Percentiles rank a stretch among this genome's conserved stretches.
Conservation (phyloP, 2,329 filamentous ascomycete species). For the Sporothrix brunneoviolacea region DNA sequence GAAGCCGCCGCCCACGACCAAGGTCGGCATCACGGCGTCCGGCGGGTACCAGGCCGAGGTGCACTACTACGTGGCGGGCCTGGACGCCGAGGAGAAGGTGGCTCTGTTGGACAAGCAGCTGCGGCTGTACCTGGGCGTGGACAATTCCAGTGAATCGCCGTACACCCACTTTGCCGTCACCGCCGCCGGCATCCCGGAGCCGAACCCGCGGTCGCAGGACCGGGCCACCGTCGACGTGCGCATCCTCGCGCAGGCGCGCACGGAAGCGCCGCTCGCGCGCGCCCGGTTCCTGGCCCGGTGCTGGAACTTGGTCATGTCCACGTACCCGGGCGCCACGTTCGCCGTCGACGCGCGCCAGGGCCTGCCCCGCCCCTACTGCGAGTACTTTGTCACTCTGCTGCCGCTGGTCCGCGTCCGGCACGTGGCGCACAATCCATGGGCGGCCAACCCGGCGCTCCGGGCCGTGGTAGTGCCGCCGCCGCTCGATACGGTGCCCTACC, state of each 20-base stretch:
- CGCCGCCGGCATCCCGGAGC: not conserved
- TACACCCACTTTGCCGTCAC: not conserved
- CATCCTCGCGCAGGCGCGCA: slow-evolving; percentile 34
- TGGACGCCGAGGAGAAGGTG: slow-evolving; percentile 42
- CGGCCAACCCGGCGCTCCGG: not conserved
- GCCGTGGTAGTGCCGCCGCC: slow-evolving; percentile 8
- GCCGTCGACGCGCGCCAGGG: slow-evolving; percentile 34
- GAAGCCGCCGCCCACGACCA: slow-evolving; percentile 44
- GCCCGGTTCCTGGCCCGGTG: slow-evolving; percentile 23
- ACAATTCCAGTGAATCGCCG: slow-evolving; percentile 26
- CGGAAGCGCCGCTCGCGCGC: slow-evolving; percentile 25
- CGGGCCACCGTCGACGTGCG: slow-evolving; percentile 39
- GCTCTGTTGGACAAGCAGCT: slow-evolving; percentile 42
- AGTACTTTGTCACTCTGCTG: slow-evolving; percentile 34
- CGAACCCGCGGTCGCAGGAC: slow-evolving; percentile 34
- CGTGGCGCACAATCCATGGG: slow-evolving; percentile 11
- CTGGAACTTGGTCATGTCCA: slow-evolving; percentile 34
- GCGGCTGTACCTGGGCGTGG: slow-evolving; percentile 19
- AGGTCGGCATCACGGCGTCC: slow-evolving; percentile 43
- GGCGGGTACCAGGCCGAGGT: slow-evolving; percentile 42
- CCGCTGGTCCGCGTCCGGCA: slow-evolving; percentile 21
- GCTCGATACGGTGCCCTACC: slow-evolving; percentile 21
- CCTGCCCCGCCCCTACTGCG: slow-evolving; percentile 32
- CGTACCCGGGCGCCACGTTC: slow-evolving; percentile 36
- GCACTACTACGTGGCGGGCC: slow-evolving; percentile 39